These are phyloP conservation scores for Penicillium coffeae DNA, from an alignment of 495 filamentous ascomycete species.

Conservation along the genomic window DNA sequence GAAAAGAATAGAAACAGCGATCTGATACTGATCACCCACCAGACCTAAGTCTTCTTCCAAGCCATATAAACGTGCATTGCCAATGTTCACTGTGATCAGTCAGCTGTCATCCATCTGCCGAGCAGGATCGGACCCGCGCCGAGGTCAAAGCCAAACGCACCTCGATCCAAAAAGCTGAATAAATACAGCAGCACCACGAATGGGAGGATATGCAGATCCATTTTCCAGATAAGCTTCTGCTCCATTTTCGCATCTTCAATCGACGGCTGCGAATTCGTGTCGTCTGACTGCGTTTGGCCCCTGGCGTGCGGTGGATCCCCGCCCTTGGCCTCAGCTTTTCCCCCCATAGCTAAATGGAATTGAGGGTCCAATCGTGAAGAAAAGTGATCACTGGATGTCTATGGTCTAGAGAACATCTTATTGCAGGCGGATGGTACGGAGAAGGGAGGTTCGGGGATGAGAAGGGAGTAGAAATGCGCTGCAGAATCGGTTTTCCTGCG, in stretches of 20 bases:
- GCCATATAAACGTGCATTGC: conserved; percentile 67
- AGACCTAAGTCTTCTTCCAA: conserved; percentile 65
- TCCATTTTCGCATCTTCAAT: conserved; percentile 41
- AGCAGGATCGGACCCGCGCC: background rate
- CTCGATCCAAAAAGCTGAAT: conserved; percentile 63
- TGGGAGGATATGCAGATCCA: conserved; percentile 59
- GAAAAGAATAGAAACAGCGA: conserved; percentile 68
- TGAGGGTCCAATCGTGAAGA: background rate
- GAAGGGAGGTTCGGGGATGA: too few species aligned
- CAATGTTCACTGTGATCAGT: conserved; percentile 61
- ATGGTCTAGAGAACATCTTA: background rate
- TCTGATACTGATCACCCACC: conserved; percentile 61
- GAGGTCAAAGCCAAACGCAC: conserved; percentile 19
- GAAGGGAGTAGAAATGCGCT: too few species aligned
- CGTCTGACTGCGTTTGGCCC: conserved; percentile 6
- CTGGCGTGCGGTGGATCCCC: background rate
- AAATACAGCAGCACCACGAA: conserved; percentile 60
- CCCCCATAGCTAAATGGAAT: background rate
- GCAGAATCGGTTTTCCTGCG: too few species aligned
- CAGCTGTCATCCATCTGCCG: background rate
- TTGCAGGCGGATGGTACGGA: too few species aligned
- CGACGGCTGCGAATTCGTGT: conserved; percentile 15
- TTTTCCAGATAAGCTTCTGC: conserved; percentile 45
- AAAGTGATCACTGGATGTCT: background rate
- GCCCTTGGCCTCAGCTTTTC: background rate